A percentile compares a stretch with the other conserved stretches of the same genome.
phyloP scores from a whole-genome alignment of 1,284 basidiomycete genomes.

The Peniophora sp. region DNA sequence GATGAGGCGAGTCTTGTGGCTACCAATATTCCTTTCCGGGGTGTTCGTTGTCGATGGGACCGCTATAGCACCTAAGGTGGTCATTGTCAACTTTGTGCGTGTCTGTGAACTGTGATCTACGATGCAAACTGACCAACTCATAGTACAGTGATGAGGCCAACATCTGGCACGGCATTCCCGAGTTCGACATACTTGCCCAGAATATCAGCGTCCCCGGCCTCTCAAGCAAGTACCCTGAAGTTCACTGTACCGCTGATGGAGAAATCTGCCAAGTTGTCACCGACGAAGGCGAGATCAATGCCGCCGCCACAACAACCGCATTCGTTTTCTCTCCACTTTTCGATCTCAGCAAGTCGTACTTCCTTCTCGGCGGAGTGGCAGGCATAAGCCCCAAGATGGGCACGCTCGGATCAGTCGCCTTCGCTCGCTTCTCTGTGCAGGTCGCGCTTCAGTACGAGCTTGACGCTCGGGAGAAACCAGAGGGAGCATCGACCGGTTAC shows the following conservation, averaged over 20 bases:
- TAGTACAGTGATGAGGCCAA: background rate
- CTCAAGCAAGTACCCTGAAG: conserved; percentile 34
- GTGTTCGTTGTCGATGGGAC: too few relatives aligned
- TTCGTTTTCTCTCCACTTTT: conserved; percentile 28
- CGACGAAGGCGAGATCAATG: conserved; percentile 38
- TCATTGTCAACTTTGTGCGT: conserved; percentile 1
- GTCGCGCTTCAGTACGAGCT: conserved; percentile 38
- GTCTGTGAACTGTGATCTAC: background rate
- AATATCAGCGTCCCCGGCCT: conserved; percentile 34
- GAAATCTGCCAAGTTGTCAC: conserved; percentile 32
- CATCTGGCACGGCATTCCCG: conserved; percentile 9
- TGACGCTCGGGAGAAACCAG: conserved; percentile 35
- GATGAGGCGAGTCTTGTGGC: too few relatives aligned
- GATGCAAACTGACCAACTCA: background rate
- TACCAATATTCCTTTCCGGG: too few relatives aligned
- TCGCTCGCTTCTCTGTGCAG: conserved; percentile 37
- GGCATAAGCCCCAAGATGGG: conserved; percentile 34
- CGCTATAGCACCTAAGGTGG: background rate
- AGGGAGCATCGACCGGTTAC: conserved; percentile 29
- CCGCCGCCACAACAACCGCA: conserved; percentile 30
- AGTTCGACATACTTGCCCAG: conserved; percentile 26
- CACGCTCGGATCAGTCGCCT: conserved; percentile 34
- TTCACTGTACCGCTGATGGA: conserved; percentile 29
- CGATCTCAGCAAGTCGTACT: conserved; percentile 37
- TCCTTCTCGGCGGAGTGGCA: conserved; percentile 38